These are phyloP conservation scores for Cladophialophora chaetospira DNA, from an alignment of 2,329 filamentous ascomycete species.

Conservation along the genomic window DNA sequence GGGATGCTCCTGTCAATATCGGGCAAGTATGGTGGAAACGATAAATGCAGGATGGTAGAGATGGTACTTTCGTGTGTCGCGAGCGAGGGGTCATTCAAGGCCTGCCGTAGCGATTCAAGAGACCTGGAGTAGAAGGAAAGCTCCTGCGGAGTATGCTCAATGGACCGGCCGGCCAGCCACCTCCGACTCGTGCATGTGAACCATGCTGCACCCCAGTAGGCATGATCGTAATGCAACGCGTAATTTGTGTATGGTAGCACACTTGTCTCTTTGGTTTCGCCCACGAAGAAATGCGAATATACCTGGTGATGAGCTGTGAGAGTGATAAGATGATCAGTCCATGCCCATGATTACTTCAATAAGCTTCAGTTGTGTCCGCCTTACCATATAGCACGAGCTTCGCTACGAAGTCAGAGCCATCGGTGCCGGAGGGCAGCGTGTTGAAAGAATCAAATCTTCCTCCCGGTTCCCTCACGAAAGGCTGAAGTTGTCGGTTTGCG, in stretches of 20 bases:
- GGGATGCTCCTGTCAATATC: not conserved
- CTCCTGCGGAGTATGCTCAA: not conserved
- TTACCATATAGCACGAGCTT: not conserved
- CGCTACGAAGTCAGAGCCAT: not conserved
- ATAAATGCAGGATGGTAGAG: not conserved
- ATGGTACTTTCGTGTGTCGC: not conserved
- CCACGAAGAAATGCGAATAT: not conserved
- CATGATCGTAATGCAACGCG: not conserved
- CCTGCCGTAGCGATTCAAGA: not conserved
- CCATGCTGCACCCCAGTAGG: not conserved
- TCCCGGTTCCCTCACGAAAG: not conserved
- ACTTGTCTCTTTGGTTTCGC: not conserved
- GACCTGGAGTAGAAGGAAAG: not conserved
- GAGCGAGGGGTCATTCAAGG: not conserved
- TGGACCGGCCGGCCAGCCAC: not conserved
- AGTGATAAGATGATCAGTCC: not conserved
- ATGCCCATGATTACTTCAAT: too few relatives aligned
- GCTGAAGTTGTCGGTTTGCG: not conserved
- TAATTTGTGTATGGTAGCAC: not conserved
- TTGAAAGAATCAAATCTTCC: not conserved
- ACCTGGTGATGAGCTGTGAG: not conserved
- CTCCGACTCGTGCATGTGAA: not conserved
- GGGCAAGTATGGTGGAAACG: not conserved
- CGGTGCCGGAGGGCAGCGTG: not conserved
- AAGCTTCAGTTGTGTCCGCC: too few relatives aligned